Base-by-base conservation (phyloP, 768 basidiomycete genomes). In the Coprinellus micaceus region DNA sequence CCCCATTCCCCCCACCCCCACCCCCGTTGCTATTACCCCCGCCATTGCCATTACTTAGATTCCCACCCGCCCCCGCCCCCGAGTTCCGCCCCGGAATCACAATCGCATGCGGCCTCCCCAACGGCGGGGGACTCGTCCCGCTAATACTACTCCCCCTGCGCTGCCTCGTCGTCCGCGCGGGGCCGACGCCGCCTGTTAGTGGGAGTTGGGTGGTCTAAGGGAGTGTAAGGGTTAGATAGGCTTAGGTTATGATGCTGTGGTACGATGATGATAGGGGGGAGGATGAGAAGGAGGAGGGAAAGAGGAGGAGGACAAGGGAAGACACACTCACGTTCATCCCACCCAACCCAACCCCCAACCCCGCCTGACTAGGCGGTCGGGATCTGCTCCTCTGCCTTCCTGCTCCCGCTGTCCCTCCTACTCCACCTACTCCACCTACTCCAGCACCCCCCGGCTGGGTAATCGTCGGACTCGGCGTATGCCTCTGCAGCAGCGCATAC, bases 121-220 rank as follows among this genome's bases (percentile, higher is more conserved):
- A 67, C 9, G 77, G 76, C 39, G 81, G 84, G 50, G 78, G 86
- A 57, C 67, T 79, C 44, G 77, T 82, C 12, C 82, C 79, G 58
- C 80, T 81, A 45, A 89, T 74, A 59, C 81, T 82, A 56, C 81
- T 83, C 56, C 82, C 82, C 54, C 87, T 73, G 57, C 87, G 76
- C 19, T 81, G 66, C 17, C 85, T 73, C 15, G 80, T 73, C 0
- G 81, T 81, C 52, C 84, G 71, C 9, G 81, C 77, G 2, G 83
- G 84, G 6, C 83, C 82, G 17, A 82, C 71, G 25, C 67, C 64
- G 2, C 69, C 65, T 17, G 52, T 58, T 43, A 58, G 56, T 1
- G 59, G 47, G 19, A n/a, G 40, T 3, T 47, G 37, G 24, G 59
- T 22, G 52, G 51, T 10, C 37, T n/a, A n/a, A n/a, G n/a, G n/a